phyloP scores from a whole-genome alignment of 2,329 filamentous ascomycete species.

The Aspergillus ibericus region DNA sequence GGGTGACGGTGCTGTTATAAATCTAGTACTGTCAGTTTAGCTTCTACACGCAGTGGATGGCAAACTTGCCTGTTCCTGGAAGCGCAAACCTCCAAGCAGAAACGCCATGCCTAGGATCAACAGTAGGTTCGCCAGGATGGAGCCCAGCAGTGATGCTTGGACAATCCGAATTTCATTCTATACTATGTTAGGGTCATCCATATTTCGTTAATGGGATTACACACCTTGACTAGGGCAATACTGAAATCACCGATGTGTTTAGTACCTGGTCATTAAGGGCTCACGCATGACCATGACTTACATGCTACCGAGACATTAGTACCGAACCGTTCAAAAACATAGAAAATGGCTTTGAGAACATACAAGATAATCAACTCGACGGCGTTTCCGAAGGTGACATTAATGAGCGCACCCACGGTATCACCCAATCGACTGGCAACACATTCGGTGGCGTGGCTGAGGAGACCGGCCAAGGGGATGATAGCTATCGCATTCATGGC shows the following conservation, averaged over 20 bases:
- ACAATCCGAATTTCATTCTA: slow-evolving; percentile 82
- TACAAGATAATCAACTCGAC: slow-evolving; percentile 75
- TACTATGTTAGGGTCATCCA: slow-evolving; percentile 2
- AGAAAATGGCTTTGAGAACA: slow-evolving; percentile 1
- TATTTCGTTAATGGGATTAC: slow-evolving; percentile 5
- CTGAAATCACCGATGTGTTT: slow-evolving; percentile 42
- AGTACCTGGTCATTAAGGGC: background rate
- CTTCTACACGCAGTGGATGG: background rate
- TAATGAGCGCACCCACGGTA: slow-evolving; percentile 70
- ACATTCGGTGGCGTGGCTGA: slow-evolving; percentile 73
- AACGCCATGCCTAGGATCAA: slow-evolving; percentile 92
- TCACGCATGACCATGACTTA: slow-evolving; percentile 42
- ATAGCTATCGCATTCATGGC: slow-evolving; percentile 75
- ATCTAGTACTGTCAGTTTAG: slow-evolving; percentile 51
- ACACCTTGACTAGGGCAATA: slow-evolving; percentile 71
- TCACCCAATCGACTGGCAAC: slow-evolving; percentile 72
- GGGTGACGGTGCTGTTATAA: slow-evolving; percentile 92
- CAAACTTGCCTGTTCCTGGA: slow-evolving; percentile 70
- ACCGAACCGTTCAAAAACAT: background rate
- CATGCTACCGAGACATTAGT: slow-evolving; percentile 45
- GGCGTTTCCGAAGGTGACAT: slow-evolving; percentile 76
- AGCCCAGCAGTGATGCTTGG: slow-evolving; percentile 84
- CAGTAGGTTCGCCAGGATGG: slow-evolving; percentile 83
- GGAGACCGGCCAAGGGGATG: slow-evolving; percentile 69
- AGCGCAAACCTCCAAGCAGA: slow-evolving; percentile 79